A percentile compares a stretch with the other conserved stretches of the same genome.
Conservation (phyloP, 495 filamentous ascomycete genomes). For the Trichoderma asperelloides region DNA sequence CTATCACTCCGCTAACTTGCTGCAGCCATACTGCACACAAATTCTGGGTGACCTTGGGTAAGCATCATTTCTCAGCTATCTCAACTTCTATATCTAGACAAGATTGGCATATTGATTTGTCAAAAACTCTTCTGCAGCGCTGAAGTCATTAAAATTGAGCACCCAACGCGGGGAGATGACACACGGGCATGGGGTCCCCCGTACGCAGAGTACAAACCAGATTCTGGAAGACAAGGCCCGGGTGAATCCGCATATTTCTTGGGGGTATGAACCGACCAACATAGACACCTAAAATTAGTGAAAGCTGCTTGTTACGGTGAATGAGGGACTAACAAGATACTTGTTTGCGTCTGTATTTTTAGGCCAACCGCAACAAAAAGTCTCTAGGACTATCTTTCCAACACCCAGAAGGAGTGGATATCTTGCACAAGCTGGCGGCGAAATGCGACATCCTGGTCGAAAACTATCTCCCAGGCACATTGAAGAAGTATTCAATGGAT, state of each 20-base stretch:
- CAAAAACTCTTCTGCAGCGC: slow-evolving; percentile 47
- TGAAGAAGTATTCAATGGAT: slow-evolving; percentile 89
- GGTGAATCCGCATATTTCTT: slow-evolving; percentile 96
- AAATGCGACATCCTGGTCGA: slow-evolving; percentile 91
- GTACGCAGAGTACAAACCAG: slow-evolving; percentile 64
- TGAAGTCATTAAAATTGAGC: slow-evolving; percentile 95
- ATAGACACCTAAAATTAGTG: neutral
- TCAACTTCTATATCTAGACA: neutral
- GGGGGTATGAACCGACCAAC: slow-evolving; percentile 45
- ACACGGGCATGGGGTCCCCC: slow-evolving; percentile 95
- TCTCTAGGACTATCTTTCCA: slow-evolving; percentile 88
- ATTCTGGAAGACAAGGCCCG: slow-evolving; percentile 53
- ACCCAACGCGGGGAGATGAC: slow-evolving; percentile 85
- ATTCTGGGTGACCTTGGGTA: slow-evolving; percentile 96
- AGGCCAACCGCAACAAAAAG: slow-evolving; percentile 97
- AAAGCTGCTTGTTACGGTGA: too few relatives aligned
- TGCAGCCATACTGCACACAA: slow-evolving; percentile 92
- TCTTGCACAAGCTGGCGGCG: slow-evolving; percentile 75
- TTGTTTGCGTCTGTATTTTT: slow-evolving; percentile 13
- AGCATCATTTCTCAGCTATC: slow-evolving; percentile 8
- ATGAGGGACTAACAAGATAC: too few relatives aligned
- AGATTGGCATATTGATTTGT: slow-evolving; percentile 16
- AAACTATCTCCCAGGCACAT: slow-evolving; percentile 85
- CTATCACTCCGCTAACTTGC: slow-evolving; percentile 5
- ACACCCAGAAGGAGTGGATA: slow-evolving; percentile 68